A percentile compares a stretch with the other conserved stretches of the same genome.
phyloP scores from a whole-genome alignment of 345 rosid genomes.

The Linum trigynum region DNA sequence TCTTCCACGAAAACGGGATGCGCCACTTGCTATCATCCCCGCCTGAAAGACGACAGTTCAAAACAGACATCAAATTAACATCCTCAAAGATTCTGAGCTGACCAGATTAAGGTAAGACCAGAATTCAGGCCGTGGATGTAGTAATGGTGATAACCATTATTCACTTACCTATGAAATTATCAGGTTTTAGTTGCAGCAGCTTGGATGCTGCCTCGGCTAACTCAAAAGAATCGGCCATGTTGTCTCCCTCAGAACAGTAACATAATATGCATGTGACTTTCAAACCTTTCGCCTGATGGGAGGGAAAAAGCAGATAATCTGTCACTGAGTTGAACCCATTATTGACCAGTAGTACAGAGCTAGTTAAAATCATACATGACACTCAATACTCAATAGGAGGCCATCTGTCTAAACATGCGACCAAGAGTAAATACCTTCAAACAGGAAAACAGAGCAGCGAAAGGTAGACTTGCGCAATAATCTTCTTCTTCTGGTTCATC shows the following conservation, averaged over 20 bases:
- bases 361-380: neutral
- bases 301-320: slow-evolving; percentile 1
- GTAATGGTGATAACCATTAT: too few species aligned
- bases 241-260: slow-evolving; percentile 97
- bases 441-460: slow-evolving; percentile 82
- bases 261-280: slow-evolving; percentile 74
- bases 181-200: slow-evolving; percentile 35
- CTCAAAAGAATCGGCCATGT: slow-evolving; percentile 62
- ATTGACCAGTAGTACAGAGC: neutral
- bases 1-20: slow-evolving; percentile 74
- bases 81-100: neutral
- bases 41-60: slow-evolving; percentile 35
- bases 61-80: neutral
- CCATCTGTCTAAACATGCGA: neutral
- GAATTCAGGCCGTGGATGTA: too few species aligned
- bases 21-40: slow-evolving; percentile 43
- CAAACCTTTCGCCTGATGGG: slow-evolving; percentile 67
- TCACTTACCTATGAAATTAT: slow-evolving; percentile 40
- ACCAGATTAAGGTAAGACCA: neutral
- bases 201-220: slow-evolving; percentile 66
- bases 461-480: slow-evolving; percentile 86
- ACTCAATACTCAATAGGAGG: neutral
- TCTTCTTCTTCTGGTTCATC: slow-evolving; percentile 86
- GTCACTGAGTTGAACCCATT: slow-evolving; percentile 6
- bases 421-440: slow-evolving; percentile 45